Conservation (phyloP, 2,329 filamentous ascomycete species). For the Dactylellina haptotyla region DNA sequence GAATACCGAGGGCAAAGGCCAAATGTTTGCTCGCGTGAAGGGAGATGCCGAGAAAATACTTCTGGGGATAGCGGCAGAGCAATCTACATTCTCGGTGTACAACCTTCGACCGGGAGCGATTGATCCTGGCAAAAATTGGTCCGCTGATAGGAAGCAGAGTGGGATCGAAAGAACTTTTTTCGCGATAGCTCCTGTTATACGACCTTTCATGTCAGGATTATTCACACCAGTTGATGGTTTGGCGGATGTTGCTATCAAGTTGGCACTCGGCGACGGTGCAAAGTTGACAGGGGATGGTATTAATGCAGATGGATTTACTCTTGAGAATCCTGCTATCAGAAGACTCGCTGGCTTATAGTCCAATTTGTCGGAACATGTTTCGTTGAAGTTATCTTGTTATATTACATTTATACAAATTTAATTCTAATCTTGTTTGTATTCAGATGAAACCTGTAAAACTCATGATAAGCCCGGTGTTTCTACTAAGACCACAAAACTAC, state of each 20-base stretch:
- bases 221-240: conserved; percentile 65
- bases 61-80: conserved; percentile 65
- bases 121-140: conserved; percentile 62
- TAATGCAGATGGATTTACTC: conserved; percentile 59
- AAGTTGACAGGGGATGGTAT: conserved; percentile 61
- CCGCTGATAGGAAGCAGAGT: conserved; percentile 36
- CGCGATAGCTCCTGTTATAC: conserved; percentile 59
- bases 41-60: conserved; percentile 73
- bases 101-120: conserved; percentile 71
- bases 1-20: conserved; percentile 62
- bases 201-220: conserved; percentile 59
- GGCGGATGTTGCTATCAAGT: conserved; percentile 64
- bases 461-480: no score
- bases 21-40: conserved; percentile 72
- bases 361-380: no score
- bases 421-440: no score
- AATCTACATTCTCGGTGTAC: conserved; percentile 66
- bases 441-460: no score
- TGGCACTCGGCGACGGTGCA: conserved; percentile 65
- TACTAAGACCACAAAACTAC: no score
- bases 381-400: no score
- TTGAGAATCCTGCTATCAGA: conserved; percentile 35
- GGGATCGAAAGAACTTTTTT: conserved; percentile 59
- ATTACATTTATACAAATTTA: no score
- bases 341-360: conserved; percentile 11